These are phyloP conservation scores for Mentha longifolia DNA, from an alignment of 257 asterid species.

Conservation along the genomic window DNA sequence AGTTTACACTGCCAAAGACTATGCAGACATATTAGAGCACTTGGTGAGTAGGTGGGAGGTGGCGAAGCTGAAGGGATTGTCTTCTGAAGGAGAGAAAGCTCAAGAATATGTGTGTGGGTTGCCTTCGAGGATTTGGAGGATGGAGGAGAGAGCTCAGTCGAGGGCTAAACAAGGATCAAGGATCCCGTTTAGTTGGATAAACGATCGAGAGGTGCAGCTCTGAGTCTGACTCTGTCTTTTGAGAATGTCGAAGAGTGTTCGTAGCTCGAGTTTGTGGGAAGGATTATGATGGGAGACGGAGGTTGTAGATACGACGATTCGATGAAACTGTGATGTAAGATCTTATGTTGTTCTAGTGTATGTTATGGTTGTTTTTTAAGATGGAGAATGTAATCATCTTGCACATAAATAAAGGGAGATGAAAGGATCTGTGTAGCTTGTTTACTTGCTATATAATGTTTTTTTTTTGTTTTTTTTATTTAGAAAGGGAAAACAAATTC, in stretches of 20 bases:
- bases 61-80: slow-evolving; percentile 47
- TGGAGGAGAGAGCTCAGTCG: slow-evolving; percentile 58
- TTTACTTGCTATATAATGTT: too few species aligned
- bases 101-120: slow-evolving; percentile 64
- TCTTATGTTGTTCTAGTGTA: too few species aligned
- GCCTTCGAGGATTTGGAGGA: slow-evolving; percentile 51
- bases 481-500: too few species aligned
- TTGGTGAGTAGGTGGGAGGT: slow-evolving; percentile 64
- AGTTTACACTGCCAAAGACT: slow-evolving; percentile 59
- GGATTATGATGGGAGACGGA: neutral
- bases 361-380: too few species aligned
- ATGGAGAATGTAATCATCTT: neutral
- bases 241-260: too few species aligned
- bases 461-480: too few species aligned
- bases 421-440: neutral
- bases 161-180: slow-evolving; percentile 51
- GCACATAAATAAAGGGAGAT: neutral
- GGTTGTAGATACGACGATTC: neutral
- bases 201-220: slow-evolving; percentile 55
- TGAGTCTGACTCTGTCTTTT: too few species aligned
- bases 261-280: too few species aligned
- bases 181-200: slow-evolving; percentile 61
- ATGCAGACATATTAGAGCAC: slow-evolving; percentile 60
- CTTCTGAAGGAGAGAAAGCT: slow-evolving; percentile 56
- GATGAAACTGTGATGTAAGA: neutral